These are phyloP conservation scores for Vanrija pseudolonga DNA, from an alignment of 1,284 basidiomycete species.

Conservation along the genomic window DNA sequence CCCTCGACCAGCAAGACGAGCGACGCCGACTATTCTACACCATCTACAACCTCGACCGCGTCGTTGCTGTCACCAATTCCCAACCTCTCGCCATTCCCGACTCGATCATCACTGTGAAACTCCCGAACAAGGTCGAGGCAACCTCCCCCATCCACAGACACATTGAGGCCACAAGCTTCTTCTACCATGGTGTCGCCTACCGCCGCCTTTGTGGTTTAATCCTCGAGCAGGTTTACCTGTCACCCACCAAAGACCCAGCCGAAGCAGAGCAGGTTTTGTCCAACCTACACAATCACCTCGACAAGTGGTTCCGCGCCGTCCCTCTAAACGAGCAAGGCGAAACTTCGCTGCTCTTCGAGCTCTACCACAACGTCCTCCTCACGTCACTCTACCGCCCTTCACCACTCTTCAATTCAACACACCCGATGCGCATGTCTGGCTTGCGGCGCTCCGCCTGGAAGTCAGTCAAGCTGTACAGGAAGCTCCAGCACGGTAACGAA, in stretches of 20 bases:
- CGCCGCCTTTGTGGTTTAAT: slow-evolving; percentile 4
- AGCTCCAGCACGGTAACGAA: background rate
- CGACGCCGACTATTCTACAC: slow-evolving; percentile 10
- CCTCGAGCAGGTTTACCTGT: slow-evolving; percentile 3
- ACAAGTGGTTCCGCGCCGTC: background rate
- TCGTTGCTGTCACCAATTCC: background rate
- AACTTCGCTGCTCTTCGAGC: background rate
- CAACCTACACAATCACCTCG: slow-evolving; percentile 4
- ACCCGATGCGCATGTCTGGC: background rate
- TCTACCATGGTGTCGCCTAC: background rate
- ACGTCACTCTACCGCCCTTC: background rate
- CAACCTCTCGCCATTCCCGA: background rate
- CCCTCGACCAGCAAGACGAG: slow-evolving; percentile 2
- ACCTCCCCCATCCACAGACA: too few species aligned
- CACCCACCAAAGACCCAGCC: too few species aligned
- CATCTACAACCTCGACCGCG: slow-evolving; percentile 5
- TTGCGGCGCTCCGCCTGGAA: background rate
- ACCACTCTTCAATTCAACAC: background rate
- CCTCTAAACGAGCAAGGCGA: background rate
- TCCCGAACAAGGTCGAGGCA: too few species aligned
- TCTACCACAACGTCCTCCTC: background rate
- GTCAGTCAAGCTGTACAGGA: slow-evolving; percentile 6
- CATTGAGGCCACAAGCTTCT: too few species aligned
- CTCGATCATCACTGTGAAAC: background rate
- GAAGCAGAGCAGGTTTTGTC: slow-evolving; percentile 2